phyloP scores from a whole-genome alignment of 1,139 yeast species.

The Kodamaea derodonti region DNA sequence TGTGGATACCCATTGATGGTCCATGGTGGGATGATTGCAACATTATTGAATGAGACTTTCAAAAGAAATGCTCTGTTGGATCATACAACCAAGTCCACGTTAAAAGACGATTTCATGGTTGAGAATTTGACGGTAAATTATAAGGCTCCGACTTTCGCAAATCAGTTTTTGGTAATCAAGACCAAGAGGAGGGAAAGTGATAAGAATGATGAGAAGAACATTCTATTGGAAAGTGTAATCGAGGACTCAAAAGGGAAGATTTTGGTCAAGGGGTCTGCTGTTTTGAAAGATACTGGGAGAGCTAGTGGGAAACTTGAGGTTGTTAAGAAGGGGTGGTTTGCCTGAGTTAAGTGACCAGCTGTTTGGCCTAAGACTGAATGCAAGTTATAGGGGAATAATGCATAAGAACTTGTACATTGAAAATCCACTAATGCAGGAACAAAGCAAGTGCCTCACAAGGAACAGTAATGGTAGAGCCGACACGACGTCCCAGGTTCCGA shows the following conservation, averaged over 20 bases:
- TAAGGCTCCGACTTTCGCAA: constrained; percentile 71
- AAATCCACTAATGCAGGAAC: too few relatives aligned
- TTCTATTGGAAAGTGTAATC: constrained; percentile 29
- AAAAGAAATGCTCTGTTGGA: constrained; percentile 53
- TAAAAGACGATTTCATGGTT: constrained; percentile 43
- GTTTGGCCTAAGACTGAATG: too few relatives aligned
- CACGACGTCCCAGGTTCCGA: too few relatives aligned
- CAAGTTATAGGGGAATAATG: constrained; percentile 1
- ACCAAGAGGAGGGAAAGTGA: constrained; percentile 35
- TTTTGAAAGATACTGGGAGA: constrained; percentile 38
- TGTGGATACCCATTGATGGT: constrained; percentile 86
- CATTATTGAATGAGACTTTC: constrained; percentile 73
- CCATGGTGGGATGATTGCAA: constrained; percentile 89
- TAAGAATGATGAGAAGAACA: constrained; percentile 23
- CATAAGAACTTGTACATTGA: too few relatives aligned
- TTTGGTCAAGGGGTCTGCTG: constrained; percentile 36
- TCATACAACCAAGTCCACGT: constrained; percentile 24
- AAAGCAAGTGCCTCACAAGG: too few relatives aligned
- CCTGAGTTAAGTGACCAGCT: too few relatives aligned
- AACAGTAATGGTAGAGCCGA: too few relatives aligned
- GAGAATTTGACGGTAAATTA: constrained; percentile 55
- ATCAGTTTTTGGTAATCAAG: constrained; percentile 69
- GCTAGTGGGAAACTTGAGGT: constrained; percentile 12
- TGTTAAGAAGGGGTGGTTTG: constrained; percentile 6
- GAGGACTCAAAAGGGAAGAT: constrained; percentile 34